Percentiles rank a stretch among this genome's conserved stretches.
Evolutionary conservation across 768 basidiomycete genomes (phyloP).

Genomic region (Podaxis sp.): DNA sequence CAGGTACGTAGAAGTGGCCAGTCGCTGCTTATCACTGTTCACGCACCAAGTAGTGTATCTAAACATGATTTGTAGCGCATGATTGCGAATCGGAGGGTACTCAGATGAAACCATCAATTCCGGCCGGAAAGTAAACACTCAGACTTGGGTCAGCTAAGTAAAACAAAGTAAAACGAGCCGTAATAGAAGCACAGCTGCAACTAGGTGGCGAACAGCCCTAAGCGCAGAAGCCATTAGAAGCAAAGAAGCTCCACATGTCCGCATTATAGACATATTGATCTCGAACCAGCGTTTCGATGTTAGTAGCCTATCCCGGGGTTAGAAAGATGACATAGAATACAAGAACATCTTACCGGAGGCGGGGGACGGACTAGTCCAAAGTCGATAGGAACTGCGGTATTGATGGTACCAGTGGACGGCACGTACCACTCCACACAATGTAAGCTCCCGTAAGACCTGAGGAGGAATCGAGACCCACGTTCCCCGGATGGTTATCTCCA

Average conservation of each 20-base stretch:
- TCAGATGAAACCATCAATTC: no score
- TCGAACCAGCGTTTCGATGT: not conserved
- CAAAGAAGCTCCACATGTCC: not conserved
- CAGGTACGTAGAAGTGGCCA: no score
- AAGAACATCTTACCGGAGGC: not conserved
- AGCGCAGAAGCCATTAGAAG: no score
- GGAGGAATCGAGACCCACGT: not conserved
- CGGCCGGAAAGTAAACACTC: no score
- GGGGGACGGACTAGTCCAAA: conserved; percentile 1
- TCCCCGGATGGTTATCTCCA: not conserved
- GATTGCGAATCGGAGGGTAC: no score
- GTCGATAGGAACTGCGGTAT: not conserved
- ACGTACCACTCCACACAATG: not conserved
- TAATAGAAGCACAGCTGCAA: no score
- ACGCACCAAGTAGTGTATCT: no score
- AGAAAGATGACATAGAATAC: not conserved
- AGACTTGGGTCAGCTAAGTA: no score
- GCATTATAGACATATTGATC: not conserved
- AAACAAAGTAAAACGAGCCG: no score
- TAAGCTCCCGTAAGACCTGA: not conserved
- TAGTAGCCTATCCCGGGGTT: not conserved
- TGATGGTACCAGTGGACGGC: not conserved
- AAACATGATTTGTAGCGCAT: no score
- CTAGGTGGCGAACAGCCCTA: no score
- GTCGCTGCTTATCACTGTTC: no score